Evolutionary conservation across 495 filamentous ascomycete species (phyloP), one percentile per base, ranked within the genome.

Genomic region (Aspergillus asperescens): DNA sequence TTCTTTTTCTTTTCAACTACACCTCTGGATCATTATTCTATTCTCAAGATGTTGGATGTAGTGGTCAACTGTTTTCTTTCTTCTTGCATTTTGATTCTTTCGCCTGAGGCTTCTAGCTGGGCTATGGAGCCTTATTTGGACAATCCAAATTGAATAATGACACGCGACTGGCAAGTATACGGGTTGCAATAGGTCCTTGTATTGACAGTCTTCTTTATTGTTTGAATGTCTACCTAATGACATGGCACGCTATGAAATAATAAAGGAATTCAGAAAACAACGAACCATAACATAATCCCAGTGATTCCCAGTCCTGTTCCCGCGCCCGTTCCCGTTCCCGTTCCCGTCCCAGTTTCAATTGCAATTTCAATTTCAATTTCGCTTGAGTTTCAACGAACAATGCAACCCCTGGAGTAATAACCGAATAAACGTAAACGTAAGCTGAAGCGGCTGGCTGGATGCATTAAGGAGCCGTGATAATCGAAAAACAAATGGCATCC

Each of bases 81-180:
- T 41, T 54, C 20, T 20, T 25, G 23, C n/a, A n/a, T 25, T 24
- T 8, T 13, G 8, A 1, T 48, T 43, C 40, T 43, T 23, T 28
- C n/a, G n/a, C n/a, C n/a, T 47, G 13, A n/a, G 18, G n/a, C 56
- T 55, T 48, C 41, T 56, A 56, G 57, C 57, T 20, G 52, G 56
- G 7, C 52, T 60, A 49, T 25, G 52, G 39, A 54, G 47, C 45
- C n/a, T n/a, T n/a, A n/a, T n/a, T n/a, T n/a, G n/a, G n/a, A n/a
- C n/a, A n/a, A n/a, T n/a, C n/a, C n/a, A n/a, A n/a, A n/a, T n/a
- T n/a, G n/a, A n/a, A n/a, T n/a, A n/a, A n/a, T n/a, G n/a, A n/a
- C n/a, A n/a, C n/a, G n/a, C n/a, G 32, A 16, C 32, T 35, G n/a
- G 10, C n/a, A 38, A 38, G 35, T 16, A 38, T 38, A 38, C 35